Conservation (phyloP, 2,329 filamentous ascomycete species). For the Aureobasidium lini region DNA sequence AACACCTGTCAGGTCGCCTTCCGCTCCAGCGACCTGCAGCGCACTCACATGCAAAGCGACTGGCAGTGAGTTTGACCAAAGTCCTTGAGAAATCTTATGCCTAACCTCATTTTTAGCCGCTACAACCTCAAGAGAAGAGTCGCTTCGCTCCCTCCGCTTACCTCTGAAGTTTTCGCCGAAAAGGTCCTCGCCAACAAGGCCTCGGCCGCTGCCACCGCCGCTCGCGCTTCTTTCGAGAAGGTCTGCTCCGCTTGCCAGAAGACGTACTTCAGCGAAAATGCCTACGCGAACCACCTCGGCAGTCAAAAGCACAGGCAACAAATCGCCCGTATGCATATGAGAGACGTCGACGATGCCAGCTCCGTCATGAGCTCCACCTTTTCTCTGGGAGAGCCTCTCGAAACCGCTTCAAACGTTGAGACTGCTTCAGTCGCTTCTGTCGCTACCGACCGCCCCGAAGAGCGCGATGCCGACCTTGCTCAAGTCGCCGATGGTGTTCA, state of each 20-base stretch:
- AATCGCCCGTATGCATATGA: constrained; percentile 43
- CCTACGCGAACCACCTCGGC: constrained; percentile 83
- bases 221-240: constrained; percentile 83
- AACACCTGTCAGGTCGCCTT: constrained; percentile 98
- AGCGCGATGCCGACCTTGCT: constrained; percentile 58
- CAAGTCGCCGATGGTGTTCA: constrained; percentile 72
- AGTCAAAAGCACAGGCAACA: constrained; percentile 83
- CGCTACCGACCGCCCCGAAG: constrained; percentile 51
- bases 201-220: constrained; percentile 71
- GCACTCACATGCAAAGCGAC: constrained; percentile 94
- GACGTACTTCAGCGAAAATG: constrained; percentile 94
- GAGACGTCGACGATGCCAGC: constrained; percentile 56
- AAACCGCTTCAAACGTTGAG: constrained; percentile 32
- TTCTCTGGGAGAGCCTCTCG: constrained; percentile 74
- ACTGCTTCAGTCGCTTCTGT: constrained; percentile 4
- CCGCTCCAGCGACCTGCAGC: constrained; percentile 84
- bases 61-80: constrained; percentile 71
- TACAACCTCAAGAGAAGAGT: constrained; percentile 96
- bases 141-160: constrained; percentile 80
- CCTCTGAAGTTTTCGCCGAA: constrained; percentile 88
- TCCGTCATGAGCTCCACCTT: constrained; percentile 89
- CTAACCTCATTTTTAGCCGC: constrained; percentile 47
- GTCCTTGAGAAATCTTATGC: not conserved
- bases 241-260: constrained; percentile 76
- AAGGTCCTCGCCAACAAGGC: constrained; percentile 91